phyloP scores from a whole-genome alignment of 345 rosid species.

The Reutealis trisperma region DNA sequence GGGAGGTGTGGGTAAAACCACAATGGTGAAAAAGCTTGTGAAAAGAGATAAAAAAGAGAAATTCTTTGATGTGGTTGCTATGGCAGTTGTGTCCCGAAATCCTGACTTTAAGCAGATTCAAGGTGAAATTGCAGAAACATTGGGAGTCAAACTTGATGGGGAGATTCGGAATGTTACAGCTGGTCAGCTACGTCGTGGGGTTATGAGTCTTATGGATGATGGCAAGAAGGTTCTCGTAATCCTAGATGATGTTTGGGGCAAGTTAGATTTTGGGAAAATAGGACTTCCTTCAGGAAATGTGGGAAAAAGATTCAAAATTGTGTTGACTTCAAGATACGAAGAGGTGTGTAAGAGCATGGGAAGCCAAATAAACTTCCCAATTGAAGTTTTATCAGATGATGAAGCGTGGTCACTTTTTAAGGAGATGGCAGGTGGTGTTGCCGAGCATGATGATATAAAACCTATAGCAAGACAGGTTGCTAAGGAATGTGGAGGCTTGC shows the following conservation, averaged over 20 bases:
- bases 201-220: neutral
- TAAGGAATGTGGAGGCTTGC: slow-evolving; percentile 14
- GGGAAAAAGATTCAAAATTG: neutral
- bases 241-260: neutral
- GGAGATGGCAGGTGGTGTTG: neutral
- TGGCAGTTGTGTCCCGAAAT: neutral
- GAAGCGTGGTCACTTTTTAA: neutral
- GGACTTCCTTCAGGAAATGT: neutral
- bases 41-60: neutral
- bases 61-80: neutral
- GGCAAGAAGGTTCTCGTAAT: neutral
- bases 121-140: neutral
- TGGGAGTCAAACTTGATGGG: neutral
- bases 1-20: too few relatives aligned
- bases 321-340: neutral
- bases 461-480: neutral
- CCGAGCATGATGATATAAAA: neutral
- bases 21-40: neutral
- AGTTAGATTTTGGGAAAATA: neutral
- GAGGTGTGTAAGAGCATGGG: too few relatives aligned
- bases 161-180: neutral
- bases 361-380: too few relatives aligned
- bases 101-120: neutral
- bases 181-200: neutral
- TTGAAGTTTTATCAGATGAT: too few relatives aligned